A percentile compares a stretch with the other conserved stretches of the same genome.
These are phyloP conservation scores for Purshia tridentata DNA, from an alignment of 306 rosid genomes.

Conservation along the genomic window DNA sequence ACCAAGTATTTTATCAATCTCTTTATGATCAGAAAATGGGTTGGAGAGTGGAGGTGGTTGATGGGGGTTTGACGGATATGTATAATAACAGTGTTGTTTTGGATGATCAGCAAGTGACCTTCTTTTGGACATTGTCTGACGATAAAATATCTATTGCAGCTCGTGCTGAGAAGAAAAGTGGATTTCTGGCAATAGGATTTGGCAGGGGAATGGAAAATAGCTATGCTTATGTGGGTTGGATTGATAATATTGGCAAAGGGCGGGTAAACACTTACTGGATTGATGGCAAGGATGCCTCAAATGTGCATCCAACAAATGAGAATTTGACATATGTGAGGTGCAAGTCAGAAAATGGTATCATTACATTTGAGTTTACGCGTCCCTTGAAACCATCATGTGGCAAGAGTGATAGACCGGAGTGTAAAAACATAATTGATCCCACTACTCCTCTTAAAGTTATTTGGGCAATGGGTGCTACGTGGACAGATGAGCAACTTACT, in stretches of 20 bases:
- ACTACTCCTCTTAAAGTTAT: slow-evolving; percentile 82
- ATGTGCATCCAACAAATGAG: slow-evolving; percentile 63
- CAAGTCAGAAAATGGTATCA: slow-evolving; percentile 73
- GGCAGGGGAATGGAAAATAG: slow-evolving; percentile 77
- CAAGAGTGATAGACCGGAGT: slow-evolving; percentile 48
- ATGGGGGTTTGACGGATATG: slow-evolving; percentile 94
- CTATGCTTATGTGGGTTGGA: slow-evolving; percentile 86
- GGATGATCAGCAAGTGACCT: slow-evolving; percentile 92
- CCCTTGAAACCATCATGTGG: slow-evolving; percentile 73
- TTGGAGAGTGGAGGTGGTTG: slow-evolving; percentile 88
- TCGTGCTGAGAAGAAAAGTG: slow-evolving; percentile 90
- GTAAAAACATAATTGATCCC: slow-evolving; percentile 76
- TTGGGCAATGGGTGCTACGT: slow-evolving; percentile 94
- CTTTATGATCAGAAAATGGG: slow-evolving; percentile 81
- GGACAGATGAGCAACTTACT: slow-evolving; percentile 56
- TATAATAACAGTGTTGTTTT: slow-evolving; percentile 79
- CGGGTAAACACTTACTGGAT: slow-evolving; percentile 76
- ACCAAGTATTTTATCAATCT: slow-evolving; percentile 72
- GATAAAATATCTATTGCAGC: slow-evolving; percentile 75
- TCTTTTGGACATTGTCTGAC: slow-evolving; percentile 78
- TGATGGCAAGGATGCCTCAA: slow-evolving; percentile 70
- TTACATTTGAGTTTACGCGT: slow-evolving; percentile 83
- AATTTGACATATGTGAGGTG: slow-evolving; percentile 78
- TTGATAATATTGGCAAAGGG: slow-evolving; percentile 64
- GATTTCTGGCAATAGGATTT: slow-evolving; percentile 86